Evolutionary conservation across 345 rosid species (phyloP).

Genomic region (Luvunga scandens): DNA sequence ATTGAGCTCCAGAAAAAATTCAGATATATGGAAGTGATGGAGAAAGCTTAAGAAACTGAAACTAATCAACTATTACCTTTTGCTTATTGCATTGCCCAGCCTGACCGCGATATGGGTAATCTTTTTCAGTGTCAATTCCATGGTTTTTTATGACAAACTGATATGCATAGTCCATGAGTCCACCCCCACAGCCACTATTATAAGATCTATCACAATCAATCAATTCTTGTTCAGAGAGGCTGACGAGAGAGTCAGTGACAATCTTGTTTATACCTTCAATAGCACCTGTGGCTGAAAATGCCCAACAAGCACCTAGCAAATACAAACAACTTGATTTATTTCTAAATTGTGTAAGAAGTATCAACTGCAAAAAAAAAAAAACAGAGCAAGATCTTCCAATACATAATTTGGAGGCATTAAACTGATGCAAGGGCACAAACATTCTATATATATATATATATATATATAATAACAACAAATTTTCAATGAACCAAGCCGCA

Average conservation of each 20-base stretch:
- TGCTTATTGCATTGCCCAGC: conserved; percentile 62
- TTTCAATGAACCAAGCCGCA: neutral
- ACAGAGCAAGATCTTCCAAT: neutral
- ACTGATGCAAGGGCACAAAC: neutral
- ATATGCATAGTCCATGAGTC: conserved; percentile 92
- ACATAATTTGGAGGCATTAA: neutral
- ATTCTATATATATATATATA: too few species aligned
- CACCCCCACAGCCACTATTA: conserved; percentile 82
- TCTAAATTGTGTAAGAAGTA: neutral
- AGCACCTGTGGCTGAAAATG: conserved; percentile 93
- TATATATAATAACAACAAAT: neutral
- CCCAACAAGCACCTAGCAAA: conserved; percentile 88
- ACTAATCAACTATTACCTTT: conserved; percentile 36
- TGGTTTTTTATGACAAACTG: conserved; percentile 62
- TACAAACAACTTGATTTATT: conserved; percentile 8
- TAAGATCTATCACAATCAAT: conserved; percentile 77
- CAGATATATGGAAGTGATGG: neutral
- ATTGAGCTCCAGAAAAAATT: neutral
- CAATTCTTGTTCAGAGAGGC: conserved; percentile 91
- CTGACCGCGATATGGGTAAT: conserved; percentile 66
- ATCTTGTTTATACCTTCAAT: conserved; percentile 87
- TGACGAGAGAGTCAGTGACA: conserved; percentile 71
- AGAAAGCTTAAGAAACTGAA: conserved; percentile 8
- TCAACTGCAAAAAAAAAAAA: neutral
- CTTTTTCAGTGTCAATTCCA: conserved; percentile 86